Percentiles rank a stretch among this genome's conserved stretches.
Evolutionary conservation across 129 eudicot species (phyloP).

Genomic region (Saussurea involucrata): DNA sequence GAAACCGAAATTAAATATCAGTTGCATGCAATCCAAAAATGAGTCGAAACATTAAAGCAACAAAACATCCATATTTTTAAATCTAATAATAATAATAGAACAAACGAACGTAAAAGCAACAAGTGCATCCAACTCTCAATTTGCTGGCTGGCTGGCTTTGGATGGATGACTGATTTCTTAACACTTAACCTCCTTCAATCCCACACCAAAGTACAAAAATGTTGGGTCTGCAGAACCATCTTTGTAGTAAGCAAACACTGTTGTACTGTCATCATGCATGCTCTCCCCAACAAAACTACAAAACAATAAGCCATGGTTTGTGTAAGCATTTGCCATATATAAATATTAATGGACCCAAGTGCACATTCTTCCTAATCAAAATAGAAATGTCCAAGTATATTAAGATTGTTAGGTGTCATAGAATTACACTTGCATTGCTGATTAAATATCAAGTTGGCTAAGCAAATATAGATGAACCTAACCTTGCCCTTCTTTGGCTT

Average conservation of each 20-base stretch:
- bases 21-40: conserved; percentile 27
- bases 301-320: not conserved
- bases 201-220: conserved; percentile 53
- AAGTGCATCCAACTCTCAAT: conserved; percentile 15
- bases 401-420: not conserved
- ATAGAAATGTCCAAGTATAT: too few species aligned
- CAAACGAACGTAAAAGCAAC: conserved; percentile 20
- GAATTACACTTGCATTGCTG: too few species aligned
- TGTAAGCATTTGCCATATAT: not conserved
- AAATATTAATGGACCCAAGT: not conserved
- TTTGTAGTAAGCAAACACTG: conserved; percentile 72
- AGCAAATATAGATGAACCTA: not conserved
- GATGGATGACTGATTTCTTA: conserved; percentile 13
- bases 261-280: conserved; percentile 55
- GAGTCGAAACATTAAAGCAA: conserved; percentile 19
- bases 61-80: conserved; percentile 9
- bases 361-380: not conserved
- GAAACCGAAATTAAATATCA: conserved; percentile 5
- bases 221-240: conserved; percentile 62
- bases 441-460: not conserved
- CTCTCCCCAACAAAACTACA: conserved; percentile 78
- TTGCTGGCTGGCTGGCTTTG: not conserved
- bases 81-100: conserved; percentile 1
- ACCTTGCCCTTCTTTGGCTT: not conserved
- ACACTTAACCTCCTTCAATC: conserved; percentile 62